Percentiles rank a stretch among this genome's conserved stretches.
These are phyloP conservation scores for Ramaria sp. DNA, from an alignment of 768 basidiomycete genomes.

Conservation along the genomic window DNA sequence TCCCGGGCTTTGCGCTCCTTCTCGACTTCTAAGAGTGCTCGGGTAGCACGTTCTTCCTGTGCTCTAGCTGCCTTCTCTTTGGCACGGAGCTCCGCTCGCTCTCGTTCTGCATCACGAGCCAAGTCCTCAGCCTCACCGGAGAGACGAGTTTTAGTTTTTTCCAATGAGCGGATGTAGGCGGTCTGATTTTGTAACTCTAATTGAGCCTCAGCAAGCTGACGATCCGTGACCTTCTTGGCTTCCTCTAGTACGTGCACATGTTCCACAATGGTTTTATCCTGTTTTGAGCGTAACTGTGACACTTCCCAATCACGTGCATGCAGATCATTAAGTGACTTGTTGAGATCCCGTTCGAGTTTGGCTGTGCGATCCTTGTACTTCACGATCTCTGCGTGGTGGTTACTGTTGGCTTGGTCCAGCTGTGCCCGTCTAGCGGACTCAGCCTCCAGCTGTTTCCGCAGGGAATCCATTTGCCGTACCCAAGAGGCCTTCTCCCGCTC, in stretches of 20 bases:
- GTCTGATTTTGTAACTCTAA: slow-evolving; percentile 64
- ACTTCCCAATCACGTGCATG: slow-evolving; percentile 79
- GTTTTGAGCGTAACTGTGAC: slow-evolving; percentile 72
- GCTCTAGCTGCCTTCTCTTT: slow-evolving; percentile 57
- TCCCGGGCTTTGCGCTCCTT: slow-evolving; percentile 58
- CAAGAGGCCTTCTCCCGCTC: slow-evolving; percentile 74
- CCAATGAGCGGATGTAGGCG: slow-evolving; percentile 74
- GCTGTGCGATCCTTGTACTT: slow-evolving; percentile 56
- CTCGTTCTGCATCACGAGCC: slow-evolving; percentile 59
- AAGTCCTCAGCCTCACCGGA: slow-evolving; percentile 79
- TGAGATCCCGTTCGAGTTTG: slow-evolving; percentile 71
- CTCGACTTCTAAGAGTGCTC: slow-evolving; percentile 50
- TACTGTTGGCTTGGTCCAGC: slow-evolving; percentile 53
- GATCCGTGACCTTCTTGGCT: slow-evolving; percentile 89
- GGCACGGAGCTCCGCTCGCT: slow-evolving; percentile 50
- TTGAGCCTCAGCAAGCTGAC: slow-evolving; percentile 76
- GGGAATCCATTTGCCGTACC: slow-evolving; percentile 59
- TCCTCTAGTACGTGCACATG: slow-evolving; percentile 95
- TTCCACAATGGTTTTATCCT: slow-evolving; percentile 98
- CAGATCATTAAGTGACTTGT: slow-evolving; percentile 70
- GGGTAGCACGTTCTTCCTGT: slow-evolving; percentile 50
- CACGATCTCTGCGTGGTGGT: slow-evolving; percentile 59
- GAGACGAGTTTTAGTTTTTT: slow-evolving; percentile 67
- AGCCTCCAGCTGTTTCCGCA: slow-evolving; percentile 60
- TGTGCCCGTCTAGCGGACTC: slow-evolving; percentile 67